Evolutionary conservation across 2,329 filamentous ascomycete species (phyloP), one percentile per base, ranked within the genome.

Genomic region (Mariannaea sp.): DNA sequence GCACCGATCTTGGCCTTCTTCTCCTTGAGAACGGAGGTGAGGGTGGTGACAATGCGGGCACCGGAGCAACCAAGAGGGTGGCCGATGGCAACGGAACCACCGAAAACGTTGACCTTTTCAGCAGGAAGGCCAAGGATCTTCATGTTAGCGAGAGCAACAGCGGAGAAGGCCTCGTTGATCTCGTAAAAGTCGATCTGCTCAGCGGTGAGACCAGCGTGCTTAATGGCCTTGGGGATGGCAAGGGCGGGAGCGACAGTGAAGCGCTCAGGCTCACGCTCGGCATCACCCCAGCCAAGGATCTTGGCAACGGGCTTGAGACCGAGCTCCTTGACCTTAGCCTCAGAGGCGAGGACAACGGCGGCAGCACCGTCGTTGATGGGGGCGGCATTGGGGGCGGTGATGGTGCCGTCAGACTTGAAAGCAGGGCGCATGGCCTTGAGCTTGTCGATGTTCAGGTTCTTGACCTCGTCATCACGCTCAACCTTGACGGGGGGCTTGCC

Each of bases 81-180:
- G 49, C 94, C 94, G 55, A 99, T 88, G 67, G 94, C 94, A 58
- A 99, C 94, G 49, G 94, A 90, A 71, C 94, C 94, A 69, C 94
- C 94, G 69, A 92, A 93, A 51, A 97, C 80, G 77, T 99, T 99
- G 71, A 99, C 92, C 77, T 92, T 95, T 55, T 92, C 89, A 61
- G 89, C 82, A 60, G 80, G 80, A 52, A 99, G 77, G 57, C 80
- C 82, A 33, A 99, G 85, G 49, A 97, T 75, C 84, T 99, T 96
- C 78, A 96, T 86, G 80, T 99, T 99, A 63, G 94, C 92, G 46
- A 99, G 83, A 32, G 94, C 91, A 59, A 99, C 94, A 43, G 96
- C 94, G 59, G 90, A 94, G 81, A 99, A 99, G 35, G 94, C 94
- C 81, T 99, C 94, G 80, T 99, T 99, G 81, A 99, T 97, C 81